A percentile compares a stretch with the other conserved stretches of the same genome.
Evolutionary conservation across 148 eudicot genomes (phyloP).

Genomic region (Heliosperma pusillum): DNA sequence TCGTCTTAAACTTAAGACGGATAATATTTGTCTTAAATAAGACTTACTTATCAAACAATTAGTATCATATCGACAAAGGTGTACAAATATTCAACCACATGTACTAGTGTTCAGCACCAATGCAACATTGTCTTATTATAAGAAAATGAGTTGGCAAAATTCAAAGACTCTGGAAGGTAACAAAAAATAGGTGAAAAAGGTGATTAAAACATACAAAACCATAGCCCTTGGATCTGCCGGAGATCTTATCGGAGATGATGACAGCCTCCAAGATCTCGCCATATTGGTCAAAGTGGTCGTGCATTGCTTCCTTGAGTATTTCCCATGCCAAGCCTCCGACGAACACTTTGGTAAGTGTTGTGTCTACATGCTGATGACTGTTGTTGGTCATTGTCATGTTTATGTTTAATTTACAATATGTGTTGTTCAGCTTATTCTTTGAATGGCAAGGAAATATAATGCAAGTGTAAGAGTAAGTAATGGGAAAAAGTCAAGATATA

Average conservation of each 20-base stretch:
- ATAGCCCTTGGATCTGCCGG: constrained; percentile 93
- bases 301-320: constrained; percentile 66
- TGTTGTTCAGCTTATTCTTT: no score
- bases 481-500: not conserved
- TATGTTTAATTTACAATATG: no score
- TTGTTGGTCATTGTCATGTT: constrained; percentile 40
- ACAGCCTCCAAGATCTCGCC: constrained; percentile 89
- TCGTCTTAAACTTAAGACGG: no score
- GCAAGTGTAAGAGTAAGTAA: no score
- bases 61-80: no score
- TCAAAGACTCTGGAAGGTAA: no score
- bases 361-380: constrained; percentile 43
- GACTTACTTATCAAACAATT: no score
- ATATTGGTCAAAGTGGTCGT: constrained; percentile 62
- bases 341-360: constrained; percentile 79
- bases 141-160: no score
- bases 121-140: no score
- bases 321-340: constrained; percentile 98
- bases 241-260: constrained; percentile 78
- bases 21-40: no score
- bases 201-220: constrained; percentile 61
- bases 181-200: not conserved
- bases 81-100: no score
- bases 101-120: no score
- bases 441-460: not conserved